Evolutionary conservation across 2,329 filamentous ascomycete genomes (phyloP).

Genomic region (Ophiosphaerella herpotricha): DNA sequence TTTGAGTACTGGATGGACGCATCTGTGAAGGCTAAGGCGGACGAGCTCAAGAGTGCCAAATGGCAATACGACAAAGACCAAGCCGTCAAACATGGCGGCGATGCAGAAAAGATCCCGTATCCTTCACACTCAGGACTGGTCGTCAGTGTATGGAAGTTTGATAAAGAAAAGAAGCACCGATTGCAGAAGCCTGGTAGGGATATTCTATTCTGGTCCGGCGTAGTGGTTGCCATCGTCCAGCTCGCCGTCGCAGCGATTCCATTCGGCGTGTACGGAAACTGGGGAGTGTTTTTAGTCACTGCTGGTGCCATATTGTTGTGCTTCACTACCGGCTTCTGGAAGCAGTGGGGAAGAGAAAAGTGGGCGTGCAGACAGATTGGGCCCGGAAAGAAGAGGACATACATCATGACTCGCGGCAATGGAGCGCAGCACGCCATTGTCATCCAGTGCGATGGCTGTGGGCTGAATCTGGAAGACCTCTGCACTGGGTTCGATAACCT

Average conservation of each 20-base stretch:
- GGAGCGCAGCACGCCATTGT: slow-evolving; percentile 21
- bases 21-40: slow-evolving; percentile 2
- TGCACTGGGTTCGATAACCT: slow-evolving; percentile 15
- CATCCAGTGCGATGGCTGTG: slow-evolving; percentile 7
- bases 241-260: slow-evolving; percentile 15
- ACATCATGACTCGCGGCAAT: slow-evolving; percentile 20
- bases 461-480: slow-evolving; percentile 20
- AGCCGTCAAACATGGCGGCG: neutral
- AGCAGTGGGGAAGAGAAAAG: slow-evolving; percentile 20
- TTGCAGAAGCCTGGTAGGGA: neutral
- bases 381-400: slow-evolving; percentile 6
- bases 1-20: slow-evolving; percentile 18
- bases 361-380: slow-evolving; percentile 12
- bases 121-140: slow-evolving; percentile 4
- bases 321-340: slow-evolving; percentile 9
- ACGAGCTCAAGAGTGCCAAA: slow-evolving; percentile 5
- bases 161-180: neutral
- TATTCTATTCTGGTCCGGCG: slow-evolving; percentile 9
- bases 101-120: neutral
- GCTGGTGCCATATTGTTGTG: slow-evolving; percentile 6
- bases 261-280: slow-evolving; percentile 14
- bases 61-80: slow-evolving; percentile 5
- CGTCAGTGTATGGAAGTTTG: slow-evolving; percentile 1
- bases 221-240: slow-evolving; percentile 12
- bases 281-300: slow-evolving; percentile 16